Conservation (phyloP, 2,329 filamentous ascomycete species). For the Diaporthe sp. region DNA sequence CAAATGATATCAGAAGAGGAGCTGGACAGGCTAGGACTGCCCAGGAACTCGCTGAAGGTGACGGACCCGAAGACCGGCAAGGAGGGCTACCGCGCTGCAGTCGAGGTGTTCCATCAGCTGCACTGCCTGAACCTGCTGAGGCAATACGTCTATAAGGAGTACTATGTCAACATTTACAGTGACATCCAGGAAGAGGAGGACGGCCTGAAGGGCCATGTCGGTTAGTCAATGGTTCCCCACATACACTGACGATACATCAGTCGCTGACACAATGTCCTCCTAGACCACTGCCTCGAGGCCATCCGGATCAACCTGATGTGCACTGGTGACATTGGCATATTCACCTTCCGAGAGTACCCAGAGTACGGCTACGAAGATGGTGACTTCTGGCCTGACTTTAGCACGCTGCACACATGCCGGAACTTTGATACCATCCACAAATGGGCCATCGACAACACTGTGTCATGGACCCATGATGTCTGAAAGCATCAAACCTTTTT, state of each 20-base stretch:
- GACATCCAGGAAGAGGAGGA: conserved; percentile 51
- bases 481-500: conserved; percentile 30
- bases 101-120: conserved; percentile 71
- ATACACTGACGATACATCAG: fast-evolving
- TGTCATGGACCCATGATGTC: conserved; percentile 54
- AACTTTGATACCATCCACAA: conserved; percentile 66
- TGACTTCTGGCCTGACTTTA: conserved; percentile 69
- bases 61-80: conserved; percentile 69
- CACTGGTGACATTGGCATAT: conserved; percentile 67
- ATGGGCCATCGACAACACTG: conserved; percentile 67
- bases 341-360: conserved; percentile 65
- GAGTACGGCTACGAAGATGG: conserved; percentile 57
- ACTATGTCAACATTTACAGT: conserved; percentile 54
- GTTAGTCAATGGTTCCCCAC: conserved; percentile 45
- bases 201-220: conserved; percentile 60
- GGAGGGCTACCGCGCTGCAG: conserved; percentile 70
- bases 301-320: conserved; percentile 68
- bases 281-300: conserved; percentile 68
- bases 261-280: conserved; percentile 8
- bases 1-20: conserved; percentile 71
- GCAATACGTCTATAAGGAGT: conserved; percentile 64
- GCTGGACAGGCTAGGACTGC: conserved; percentile 65
- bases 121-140: conserved; percentile 65
- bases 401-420: conserved; percentile 66
- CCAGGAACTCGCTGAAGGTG: conserved; percentile 68